phyloP scores from a whole-genome alignment of 2,329 filamentous ascomycete genomes.

The Aspergillus fijiensis region DNA sequence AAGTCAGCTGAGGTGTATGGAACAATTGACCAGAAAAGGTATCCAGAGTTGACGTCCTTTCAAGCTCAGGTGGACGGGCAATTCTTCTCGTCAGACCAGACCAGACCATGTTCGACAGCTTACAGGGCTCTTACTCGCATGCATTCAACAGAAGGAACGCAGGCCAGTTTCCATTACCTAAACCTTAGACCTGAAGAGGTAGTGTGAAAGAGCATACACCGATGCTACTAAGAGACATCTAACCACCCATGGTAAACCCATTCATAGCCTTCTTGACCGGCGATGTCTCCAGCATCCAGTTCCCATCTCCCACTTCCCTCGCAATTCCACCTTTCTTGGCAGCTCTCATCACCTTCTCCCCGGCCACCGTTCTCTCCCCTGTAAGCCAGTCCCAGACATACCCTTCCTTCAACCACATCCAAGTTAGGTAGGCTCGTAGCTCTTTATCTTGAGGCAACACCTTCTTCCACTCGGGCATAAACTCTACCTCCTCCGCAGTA shows the following conservation, averaged over 20 bases:
- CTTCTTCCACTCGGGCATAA: constrained; percentile 88
- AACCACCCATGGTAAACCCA: constrained; percentile 19
- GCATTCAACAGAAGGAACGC: too few relatives aligned
- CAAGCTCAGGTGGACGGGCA: too few relatives aligned
- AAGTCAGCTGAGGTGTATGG: too few relatives aligned
- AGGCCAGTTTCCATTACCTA: too few relatives aligned
- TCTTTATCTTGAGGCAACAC: constrained; percentile 84
- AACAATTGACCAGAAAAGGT: too few relatives aligned
- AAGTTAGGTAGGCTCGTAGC: constrained; percentile 77
- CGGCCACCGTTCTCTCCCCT: constrained; percentile 51
- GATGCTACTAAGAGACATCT: too few relatives aligned
- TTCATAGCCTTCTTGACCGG: constrained; percentile 32
- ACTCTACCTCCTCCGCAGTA: constrained; percentile 38
- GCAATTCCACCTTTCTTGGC: constrained; percentile 44
- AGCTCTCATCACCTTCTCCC: constrained; percentile 38
- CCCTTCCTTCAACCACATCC: constrained; percentile 89
- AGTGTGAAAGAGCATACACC: too few relatives aligned
- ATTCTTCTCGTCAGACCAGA: too few relatives aligned
- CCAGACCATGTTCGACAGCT: too few relatives aligned
- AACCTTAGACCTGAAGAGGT: too few relatives aligned
- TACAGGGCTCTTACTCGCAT: too few relatives aligned
- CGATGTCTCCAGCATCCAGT: constrained; percentile 39
- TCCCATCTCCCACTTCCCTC: constrained; percentile 39
- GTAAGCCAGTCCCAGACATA: constrained; percentile 76
- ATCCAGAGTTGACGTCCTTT: too few relatives aligned